Base-by-base conservation (phyloP, 441 rosid genomes). In the Pelargonium myrrhifolium region DNA sequence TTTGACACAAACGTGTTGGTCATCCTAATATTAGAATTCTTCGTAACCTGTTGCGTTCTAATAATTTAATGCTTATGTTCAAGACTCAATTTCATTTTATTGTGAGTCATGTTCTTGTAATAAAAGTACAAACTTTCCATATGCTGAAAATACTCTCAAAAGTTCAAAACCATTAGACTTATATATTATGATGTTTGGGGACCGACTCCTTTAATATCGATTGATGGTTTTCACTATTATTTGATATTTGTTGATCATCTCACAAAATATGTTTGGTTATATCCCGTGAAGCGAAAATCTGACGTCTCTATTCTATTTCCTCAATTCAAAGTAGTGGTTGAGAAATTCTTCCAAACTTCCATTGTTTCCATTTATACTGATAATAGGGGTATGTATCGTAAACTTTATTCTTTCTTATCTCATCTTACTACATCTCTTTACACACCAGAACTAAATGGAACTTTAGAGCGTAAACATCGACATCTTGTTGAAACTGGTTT, bases 1-100 rank as follows among this genome's bases (percentile, higher is more conserved):
- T 71, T 45, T 75, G 79, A 28, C 67, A 75, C 24, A 49, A 68
- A 61, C 15, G 62, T 1, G 5, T 76, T 18, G 68, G 74, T 5
- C 76, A 76, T n/a, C 76, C 79, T 3, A 21, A 76, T 12, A 10
- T 6, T 65, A 68, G 42, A 17, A 15, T 59, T 14, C 0, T 72
- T 6, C 60, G 28, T 24, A 1, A 65, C 0, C 14, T 55, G 2
- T 56, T 73, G 43, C 39, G 65, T 4, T 68, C 26, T 53, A 68
- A 73, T 2, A 28, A 42, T 0, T 40, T 64, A 8, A 65, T 68
- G 56, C 28, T 64, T 20, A 65, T 73, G 3, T 6, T 9, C 14
- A 39, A 7, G 1, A 0, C 47, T 9, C 10, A 7, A 12, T 62
- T 55, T 17, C 0, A 3, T 9, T 2, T 68, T 3, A 24, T 45